A percentile compares a stretch with the other conserved stretches of the same genome.
Evolutionary conservation across 2,329 filamentous ascomycete species (phyloP).

Genomic region (Ophiostoma quercus): DNA sequence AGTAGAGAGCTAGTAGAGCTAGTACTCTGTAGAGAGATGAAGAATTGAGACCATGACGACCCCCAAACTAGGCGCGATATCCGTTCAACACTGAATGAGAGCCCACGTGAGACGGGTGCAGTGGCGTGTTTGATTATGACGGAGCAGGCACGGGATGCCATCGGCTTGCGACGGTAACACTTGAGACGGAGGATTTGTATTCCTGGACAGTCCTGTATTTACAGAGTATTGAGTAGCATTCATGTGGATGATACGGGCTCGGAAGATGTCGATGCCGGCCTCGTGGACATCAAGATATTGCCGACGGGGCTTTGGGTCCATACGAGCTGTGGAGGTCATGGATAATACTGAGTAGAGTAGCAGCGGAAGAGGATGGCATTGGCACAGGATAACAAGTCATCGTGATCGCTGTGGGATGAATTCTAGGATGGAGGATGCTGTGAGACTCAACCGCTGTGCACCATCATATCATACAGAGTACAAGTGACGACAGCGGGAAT

Average conservation of each 20-base stretch:
- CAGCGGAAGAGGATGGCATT: not conserved
- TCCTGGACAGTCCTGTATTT: not conserved
- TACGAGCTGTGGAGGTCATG: not conserved
- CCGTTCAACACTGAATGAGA: not conserved
- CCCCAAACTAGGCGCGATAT: not conserved
- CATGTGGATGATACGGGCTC: not conserved
- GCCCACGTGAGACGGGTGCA: slow-evolving; percentile 8
- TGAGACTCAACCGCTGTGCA: not conserved
- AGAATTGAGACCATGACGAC: not conserved
- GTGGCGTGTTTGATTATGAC: slow-evolving; percentile 11
- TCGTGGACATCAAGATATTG: not conserved
- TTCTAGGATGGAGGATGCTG: not conserved
- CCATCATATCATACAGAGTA: not conserved
- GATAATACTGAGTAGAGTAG: not conserved
- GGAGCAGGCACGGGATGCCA: not conserved
- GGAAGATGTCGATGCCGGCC: not conserved
- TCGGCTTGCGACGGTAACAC: slow-evolving; percentile 22
- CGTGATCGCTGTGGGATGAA: not conserved
- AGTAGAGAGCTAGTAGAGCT: not conserved
- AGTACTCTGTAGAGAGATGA: not conserved
- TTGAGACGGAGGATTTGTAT: not conserved
- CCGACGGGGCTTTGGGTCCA: not conserved
- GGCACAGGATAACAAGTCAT: not conserved
- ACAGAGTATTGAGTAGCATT: not conserved
- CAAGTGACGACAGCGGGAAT: not conserved